Evolutionary conservation across 306 rosid genomes (phyloP).

Genomic region (Ammopiptanthus mongolicus): DNA sequence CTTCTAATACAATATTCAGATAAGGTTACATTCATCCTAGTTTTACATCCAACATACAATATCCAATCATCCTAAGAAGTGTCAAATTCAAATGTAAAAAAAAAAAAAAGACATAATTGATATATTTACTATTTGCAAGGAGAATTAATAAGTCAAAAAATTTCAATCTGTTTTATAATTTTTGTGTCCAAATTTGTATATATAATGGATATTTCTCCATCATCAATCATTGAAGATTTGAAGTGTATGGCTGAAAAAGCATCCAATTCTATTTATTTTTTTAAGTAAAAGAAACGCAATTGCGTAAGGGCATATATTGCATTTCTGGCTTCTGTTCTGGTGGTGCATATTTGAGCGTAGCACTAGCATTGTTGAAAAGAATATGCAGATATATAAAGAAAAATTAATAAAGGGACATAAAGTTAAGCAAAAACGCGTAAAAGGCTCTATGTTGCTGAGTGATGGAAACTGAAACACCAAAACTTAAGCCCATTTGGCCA

Average conservation of each 20-base stretch:
- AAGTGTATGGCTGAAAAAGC: background rate
- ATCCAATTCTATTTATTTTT: background rate
- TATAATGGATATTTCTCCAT: background rate
- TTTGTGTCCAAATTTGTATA: too few species aligned
- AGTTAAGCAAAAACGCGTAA: background rate
- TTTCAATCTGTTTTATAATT: too few species aligned
- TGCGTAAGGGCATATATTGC: background rate
- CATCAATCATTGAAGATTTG: background rate
- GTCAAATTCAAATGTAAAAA: too few species aligned
- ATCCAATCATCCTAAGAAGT: too few species aligned
- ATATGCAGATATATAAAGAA: background rate
- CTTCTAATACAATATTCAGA: too few species aligned
- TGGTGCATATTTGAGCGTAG: background rate
- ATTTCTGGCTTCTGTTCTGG: background rate
- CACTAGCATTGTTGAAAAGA: background rate
- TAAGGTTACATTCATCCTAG: too few species aligned
- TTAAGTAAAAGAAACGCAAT: background rate
- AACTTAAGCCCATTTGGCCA: conserved; percentile 64
- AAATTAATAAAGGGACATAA: background rate
- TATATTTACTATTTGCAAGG: too few species aligned
- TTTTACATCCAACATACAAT: too few species aligned
- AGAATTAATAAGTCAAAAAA: too few species aligned
- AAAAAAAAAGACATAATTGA: too few species aligned
- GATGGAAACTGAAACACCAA: background rate
- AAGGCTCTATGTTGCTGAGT: background rate